Conservation (phyloP, 805 yeast species). For the Pichia membranifaciens region DNA sequence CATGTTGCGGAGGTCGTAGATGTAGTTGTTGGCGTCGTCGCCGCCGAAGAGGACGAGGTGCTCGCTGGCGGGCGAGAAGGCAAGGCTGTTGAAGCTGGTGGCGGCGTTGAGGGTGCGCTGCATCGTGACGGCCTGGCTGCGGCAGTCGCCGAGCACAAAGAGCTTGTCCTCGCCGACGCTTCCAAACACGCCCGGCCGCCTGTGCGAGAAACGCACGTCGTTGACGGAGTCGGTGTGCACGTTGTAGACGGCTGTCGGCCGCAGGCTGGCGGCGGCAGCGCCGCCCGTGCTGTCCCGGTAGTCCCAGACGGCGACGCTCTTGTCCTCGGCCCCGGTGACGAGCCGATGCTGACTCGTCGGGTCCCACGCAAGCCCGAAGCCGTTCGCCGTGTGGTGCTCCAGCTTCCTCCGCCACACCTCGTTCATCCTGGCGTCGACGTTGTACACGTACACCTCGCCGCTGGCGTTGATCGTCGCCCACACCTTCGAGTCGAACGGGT, state of each 20-base stretch:
- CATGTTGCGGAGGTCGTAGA: conserved; percentile 53
- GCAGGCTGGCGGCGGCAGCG: neutral
- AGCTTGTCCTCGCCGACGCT: conserved; percentile 69
- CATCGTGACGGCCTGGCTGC: conserved; percentile 28
- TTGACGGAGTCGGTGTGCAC: conserved; percentile 58
- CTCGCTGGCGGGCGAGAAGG: conserved; percentile 57
- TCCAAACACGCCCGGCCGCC: conserved; percentile 49
- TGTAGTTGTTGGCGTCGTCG: conserved; percentile 56
- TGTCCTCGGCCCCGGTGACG: conserved; percentile 62
- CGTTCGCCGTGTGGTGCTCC: conserved; percentile 57
- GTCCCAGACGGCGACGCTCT: conserved; percentile 58
- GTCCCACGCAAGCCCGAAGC: conserved; percentile 73
- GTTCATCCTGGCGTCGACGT: conserved; percentile 24
- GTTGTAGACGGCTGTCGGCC: conserved; percentile 21
- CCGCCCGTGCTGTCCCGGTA: conserved; percentile 17
- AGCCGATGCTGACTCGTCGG: conserved; percentile 41
- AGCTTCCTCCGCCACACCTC: conserved; percentile 28
- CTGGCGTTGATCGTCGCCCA: conserved; percentile 64
- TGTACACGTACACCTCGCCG: conserved; percentile 56
- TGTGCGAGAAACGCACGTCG: conserved; percentile 68
- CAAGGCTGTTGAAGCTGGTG: conserved; percentile 51
- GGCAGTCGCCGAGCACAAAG: conserved; percentile 49
- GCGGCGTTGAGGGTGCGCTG: conserved; percentile 21
- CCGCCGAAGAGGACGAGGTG: conserved; percentile 66
- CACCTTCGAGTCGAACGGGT: conserved; percentile 52